phyloP scores from a whole-genome alignment of 2,329 filamentous ascomycete genomes.

The Ophiocordyceps robertsii region DNA sequence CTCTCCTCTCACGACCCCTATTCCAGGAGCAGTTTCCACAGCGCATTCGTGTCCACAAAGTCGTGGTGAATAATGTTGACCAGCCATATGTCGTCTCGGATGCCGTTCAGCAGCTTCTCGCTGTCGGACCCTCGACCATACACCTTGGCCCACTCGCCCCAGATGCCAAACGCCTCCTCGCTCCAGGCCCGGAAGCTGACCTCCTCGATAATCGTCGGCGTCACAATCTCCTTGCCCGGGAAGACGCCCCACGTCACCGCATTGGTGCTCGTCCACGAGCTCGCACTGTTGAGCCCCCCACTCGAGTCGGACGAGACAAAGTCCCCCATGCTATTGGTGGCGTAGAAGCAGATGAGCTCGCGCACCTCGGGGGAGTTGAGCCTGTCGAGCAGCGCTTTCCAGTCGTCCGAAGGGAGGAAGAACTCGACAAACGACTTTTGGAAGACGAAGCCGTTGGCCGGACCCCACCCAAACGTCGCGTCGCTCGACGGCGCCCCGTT shows the following conservation, averaged over 20 bases:
- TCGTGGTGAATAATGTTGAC: slow-evolving; percentile 84
- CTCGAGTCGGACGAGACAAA: slow-evolving; percentile 57
- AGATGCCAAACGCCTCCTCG: slow-evolving; percentile 93
- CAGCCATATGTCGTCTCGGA: slow-evolving; percentile 65
- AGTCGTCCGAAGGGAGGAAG: slow-evolving; percentile 68
- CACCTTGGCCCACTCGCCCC: slow-evolving; percentile 83
- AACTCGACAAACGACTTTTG: slow-evolving; percentile 98
- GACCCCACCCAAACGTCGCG: slow-evolving; percentile 83
- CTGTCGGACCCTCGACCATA: slow-evolving; percentile 65
- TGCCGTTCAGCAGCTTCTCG: slow-evolving; percentile 53
- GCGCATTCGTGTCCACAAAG: slow-evolving; percentile 53
- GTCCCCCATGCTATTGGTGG: slow-evolving; percentile 63
- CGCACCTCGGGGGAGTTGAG: slow-evolving; percentile 45
- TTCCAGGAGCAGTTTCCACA: slow-evolving; percentile 55
- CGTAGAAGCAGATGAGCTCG: slow-evolving; percentile 74
- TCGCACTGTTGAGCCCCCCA: slow-evolving; percentile 17
- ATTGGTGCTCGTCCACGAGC: slow-evolving; percentile 52
- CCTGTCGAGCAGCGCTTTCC: slow-evolving; percentile 49
- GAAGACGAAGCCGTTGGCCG: slow-evolving; percentile 84
- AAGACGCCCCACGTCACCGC: slow-evolving; percentile 97
- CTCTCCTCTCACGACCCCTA: slow-evolving; percentile 7
- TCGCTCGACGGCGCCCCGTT: slow-evolving; percentile 72
- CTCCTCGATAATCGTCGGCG: slow-evolving; percentile 91
- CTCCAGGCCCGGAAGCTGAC: slow-evolving; percentile 89
- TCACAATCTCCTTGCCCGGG: slow-evolving; percentile 88